Conservation (phyloP, 495 filamentous ascomycete species). For the Pseudevernia furfuracea region DNA sequence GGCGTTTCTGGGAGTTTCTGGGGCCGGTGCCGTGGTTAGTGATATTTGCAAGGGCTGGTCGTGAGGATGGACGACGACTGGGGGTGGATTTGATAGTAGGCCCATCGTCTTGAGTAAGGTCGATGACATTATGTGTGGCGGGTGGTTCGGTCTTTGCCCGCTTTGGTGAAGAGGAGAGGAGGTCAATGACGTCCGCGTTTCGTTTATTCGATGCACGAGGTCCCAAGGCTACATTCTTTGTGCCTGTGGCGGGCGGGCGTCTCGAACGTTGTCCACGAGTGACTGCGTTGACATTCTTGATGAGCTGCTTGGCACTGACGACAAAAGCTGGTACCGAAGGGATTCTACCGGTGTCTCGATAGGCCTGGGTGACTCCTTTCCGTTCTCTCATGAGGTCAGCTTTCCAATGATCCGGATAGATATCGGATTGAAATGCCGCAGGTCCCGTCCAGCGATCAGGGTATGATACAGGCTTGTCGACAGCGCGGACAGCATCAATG, state of each 20-base stretch:
- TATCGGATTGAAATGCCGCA: slow-evolving; percentile 9
- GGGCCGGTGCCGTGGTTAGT: neutral
- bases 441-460: slow-evolving; percentile 20
- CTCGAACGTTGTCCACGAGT: neutral
- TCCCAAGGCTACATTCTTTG: slow-evolving; percentile 2
- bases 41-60: slow-evolving; percentile 2
- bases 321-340: slow-evolving; percentile 16
- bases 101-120: slow-evolving; percentile 16
- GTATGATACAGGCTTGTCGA: slow-evolving; percentile 7
- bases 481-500: slow-evolving; percentile 12
- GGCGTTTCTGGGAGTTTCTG: neutral
- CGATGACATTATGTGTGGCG: slow-evolving; percentile 4
- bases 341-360: neutral
- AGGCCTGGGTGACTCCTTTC: neutral
- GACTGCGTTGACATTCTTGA: neutral
- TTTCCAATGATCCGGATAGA: slow-evolving; percentile 16
- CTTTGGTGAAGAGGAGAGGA: slow-evolving; percentile 2
- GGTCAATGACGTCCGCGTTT: neutral
- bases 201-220: slow-evolving; percentile 6
- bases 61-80: neutral
- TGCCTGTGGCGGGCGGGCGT: neutral
- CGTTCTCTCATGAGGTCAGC: slow-evolving; percentile 4
- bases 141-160: slow-evolving; percentile 11
- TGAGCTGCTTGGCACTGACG: neutral
- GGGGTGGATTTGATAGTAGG: neutral